Base-by-base conservation (phyloP, 2,329 filamentous ascomycete genomes). In the Pseudogymnoascus verrucosus region DNA sequence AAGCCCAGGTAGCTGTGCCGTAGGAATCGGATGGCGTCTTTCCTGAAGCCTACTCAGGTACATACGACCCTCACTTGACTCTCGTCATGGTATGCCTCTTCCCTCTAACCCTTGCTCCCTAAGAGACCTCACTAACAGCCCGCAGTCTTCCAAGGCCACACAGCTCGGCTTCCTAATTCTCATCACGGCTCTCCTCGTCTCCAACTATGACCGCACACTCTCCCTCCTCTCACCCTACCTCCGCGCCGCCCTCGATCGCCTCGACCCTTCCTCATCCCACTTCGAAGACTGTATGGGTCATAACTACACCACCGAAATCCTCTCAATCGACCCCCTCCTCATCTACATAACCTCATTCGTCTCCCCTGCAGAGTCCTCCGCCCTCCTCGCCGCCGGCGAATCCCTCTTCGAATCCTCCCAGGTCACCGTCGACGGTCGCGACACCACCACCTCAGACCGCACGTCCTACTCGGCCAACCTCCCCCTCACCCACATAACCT, bases 331-430 rank as follows among this genome's bases (percentile, higher is more conserved):
- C 64, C 68, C 68, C 2, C 39, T 69, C 10, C 31, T 70, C n/a
- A 69, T 70, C 26, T 70, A 69, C 34, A 69, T 70, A 64, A 68
- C 67, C 23, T 60, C 67, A 12, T 68, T 70, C 34, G 23, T 69
- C 12, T 62, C 64, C n/a, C 14, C 36, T 0, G 14, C 19, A 1
- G 68, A 70, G 51, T 60, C 63, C 4, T 31, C 47, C 26, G 14
- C n/a, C 26, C 47, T 54, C 47, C 26, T 54, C 26, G 10, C 47
- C n/a, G n/a, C 26, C 8, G 47, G 47, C 3, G 26, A 54, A n/a
- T n/a, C 26, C n/a, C 47, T 54, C 47, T 54, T 54, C 47, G 11
- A 54, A 54, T 31, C 47, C 47, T 54, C 47, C n/a, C 12, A 54
- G 19, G 26, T 54, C 14, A 54, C 47, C 26, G 1, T 54, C 14